phyloP scores from a whole-genome alignment of 805 yeast genomes.

The Wickerhamomyces alni region DNA sequence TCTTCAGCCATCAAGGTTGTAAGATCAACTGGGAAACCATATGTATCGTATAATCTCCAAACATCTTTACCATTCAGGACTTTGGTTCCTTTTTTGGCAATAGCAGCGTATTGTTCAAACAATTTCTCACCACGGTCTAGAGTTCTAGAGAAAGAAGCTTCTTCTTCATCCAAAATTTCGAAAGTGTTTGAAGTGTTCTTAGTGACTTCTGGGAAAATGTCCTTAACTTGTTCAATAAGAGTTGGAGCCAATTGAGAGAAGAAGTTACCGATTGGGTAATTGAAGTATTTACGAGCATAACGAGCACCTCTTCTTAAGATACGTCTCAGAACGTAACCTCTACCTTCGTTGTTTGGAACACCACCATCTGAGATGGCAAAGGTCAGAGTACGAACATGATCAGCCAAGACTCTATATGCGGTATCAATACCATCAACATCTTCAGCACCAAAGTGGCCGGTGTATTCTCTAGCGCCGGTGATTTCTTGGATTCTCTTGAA shows the following conservation, averaged over 20 bases:
- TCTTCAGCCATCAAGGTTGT: conserved; percentile 99
- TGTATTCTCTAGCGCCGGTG: conserved; percentile 86
- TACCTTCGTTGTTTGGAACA: conserved; percentile 98
- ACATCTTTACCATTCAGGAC: conserved; percentile 89
- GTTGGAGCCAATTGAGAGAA: conserved; percentile 92
- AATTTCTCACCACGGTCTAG: conserved; percentile 96
- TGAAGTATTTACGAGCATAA: conserved; percentile 92
- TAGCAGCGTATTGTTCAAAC: conserved; percentile 86
- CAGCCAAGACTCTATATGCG: conserved; percentile 97
- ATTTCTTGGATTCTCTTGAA: conserved; percentile 84
- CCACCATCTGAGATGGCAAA: conserved; percentile 98
- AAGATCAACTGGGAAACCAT: conserved; percentile 98
- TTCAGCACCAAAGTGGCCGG: conserved; percentile 90
- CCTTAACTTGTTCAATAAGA: conserved; percentile 79
- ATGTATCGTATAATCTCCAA: conserved; percentile 97
- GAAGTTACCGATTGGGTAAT: conserved; percentile 91
- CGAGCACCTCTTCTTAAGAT: conserved; percentile 97
- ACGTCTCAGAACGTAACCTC: conserved; percentile 97
- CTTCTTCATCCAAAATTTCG: conserved; percentile 95
- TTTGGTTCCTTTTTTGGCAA: conserved; percentile 70
- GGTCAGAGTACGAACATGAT: conserved; percentile 94
- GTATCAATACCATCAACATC: conserved; percentile 95
- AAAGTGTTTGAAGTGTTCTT: conserved; percentile 67
- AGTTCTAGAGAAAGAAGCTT: conserved; percentile 89
- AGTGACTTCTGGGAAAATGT: conserved; percentile 86